Evolutionary conservation across 2,329 filamentous ascomycete genomes (phyloP), one percentile per base, ranked within the genome.

Genomic region (Ophiocordyceps camponoti-saundersi): DNA sequence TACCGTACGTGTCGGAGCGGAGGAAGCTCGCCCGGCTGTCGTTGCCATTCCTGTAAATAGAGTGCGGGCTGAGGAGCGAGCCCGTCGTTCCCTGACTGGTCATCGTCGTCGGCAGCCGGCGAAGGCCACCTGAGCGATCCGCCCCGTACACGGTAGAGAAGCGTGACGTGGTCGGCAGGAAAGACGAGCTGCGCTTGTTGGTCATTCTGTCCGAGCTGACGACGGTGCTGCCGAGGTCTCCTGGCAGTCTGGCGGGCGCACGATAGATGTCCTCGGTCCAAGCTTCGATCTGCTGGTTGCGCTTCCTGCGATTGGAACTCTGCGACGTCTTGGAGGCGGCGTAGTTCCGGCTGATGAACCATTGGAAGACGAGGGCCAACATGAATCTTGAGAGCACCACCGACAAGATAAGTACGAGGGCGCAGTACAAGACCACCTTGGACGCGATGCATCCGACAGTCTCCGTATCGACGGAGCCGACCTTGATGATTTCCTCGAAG

Each of bases 191-290:
- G 53, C 90, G 82, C 68, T 90, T 95, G 73, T 75, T 87, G 47
- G 69, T 72, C 32, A 34, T 34, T 46, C 84, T 76, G 52, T 90
- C 87, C 39, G 75, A 78, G 45, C 68, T 65, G 12, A 71, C 72
- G 49, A 79, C 74, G 45, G 76, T 80, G 57, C 77, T 82, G 49
- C 77, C 75, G 41, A 82, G 68, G 56, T 95, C 79, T 18, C 79
- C 92, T 3, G 82, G 76, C 52, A 95, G 72, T 53, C 88, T 84
- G 47, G 83, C 80, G 22, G 88, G 87, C 3, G 90, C 85, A 42
- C 88, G 84, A 64, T 98, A 96, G 56, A 98, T 98, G 59, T 98
- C 92, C 53, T 96, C 86, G 15, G 82, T 83, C 92, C 92, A 98
- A 57, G 95, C 90, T 63, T 98, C 92, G 53, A 98, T 98, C 66